Evolutionary conservation across 2,329 filamentous ascomycete genomes (phyloP).

Genomic region (Ceratocystis alfenasii): DNA sequence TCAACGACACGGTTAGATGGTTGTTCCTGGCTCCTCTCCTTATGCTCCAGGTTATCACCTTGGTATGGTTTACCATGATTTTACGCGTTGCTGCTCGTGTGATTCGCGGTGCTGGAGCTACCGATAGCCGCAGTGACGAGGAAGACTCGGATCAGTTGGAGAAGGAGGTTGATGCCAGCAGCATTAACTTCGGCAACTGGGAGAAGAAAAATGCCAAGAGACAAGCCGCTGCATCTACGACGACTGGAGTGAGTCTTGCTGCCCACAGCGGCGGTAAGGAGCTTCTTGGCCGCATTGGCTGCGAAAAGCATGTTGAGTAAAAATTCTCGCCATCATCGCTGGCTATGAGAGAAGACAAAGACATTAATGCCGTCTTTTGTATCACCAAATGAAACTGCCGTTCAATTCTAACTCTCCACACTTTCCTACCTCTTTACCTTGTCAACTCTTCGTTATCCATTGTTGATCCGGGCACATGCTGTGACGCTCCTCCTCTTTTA

Average conservation of each 20-base stretch:
- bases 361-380: background rate
- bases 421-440: background rate
- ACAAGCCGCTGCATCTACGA: constrained; percentile 35
- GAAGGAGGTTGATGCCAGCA: constrained; percentile 64
- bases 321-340: background rate
- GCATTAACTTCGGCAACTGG: constrained; percentile 54
- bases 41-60: constrained; percentile 64
- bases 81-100: constrained; percentile 70
- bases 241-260: constrained; percentile 51
- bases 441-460: background rate
- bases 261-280: constrained; percentile 69
- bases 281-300: constrained; percentile 68
- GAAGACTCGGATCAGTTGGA: constrained; percentile 61
- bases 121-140: constrained; percentile 79
- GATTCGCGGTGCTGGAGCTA: constrained; percentile 61
- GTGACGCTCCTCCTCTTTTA: constrained; percentile 6
- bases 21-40: constrained; percentile 67
- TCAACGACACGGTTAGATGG: constrained; percentile 60
- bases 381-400: background rate
- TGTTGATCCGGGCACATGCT: background rate
- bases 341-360: background rate
- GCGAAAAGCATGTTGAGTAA: constrained; percentile 50
- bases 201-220: constrained; percentile 45
- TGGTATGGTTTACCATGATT: constrained; percentile 87
- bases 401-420: background rate